phyloP scores from a whole-genome alignment of 2,329 filamentous ascomycete genomes.

The Albifimbria verrucaria region DNA sequence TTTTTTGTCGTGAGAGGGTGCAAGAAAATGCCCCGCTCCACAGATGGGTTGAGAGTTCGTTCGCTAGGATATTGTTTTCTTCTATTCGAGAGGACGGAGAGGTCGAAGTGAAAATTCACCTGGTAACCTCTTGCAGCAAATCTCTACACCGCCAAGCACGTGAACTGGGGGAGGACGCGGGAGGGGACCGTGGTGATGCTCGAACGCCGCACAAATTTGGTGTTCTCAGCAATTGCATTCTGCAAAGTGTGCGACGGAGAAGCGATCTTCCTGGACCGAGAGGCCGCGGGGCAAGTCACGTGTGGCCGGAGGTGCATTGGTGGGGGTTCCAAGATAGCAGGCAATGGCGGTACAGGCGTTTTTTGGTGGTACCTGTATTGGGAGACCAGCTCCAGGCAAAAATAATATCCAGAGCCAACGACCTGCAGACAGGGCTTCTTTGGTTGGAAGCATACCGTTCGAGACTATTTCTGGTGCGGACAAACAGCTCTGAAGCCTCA shows the following conservation, averaged over 20 bases:
- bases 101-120: no score
- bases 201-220: conserved; percentile 32
- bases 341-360: conserved; percentile 1
- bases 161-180: conserved; percentile 1
- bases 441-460: background rate
- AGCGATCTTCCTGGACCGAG: conserved; percentile 34
- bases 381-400: background rate
- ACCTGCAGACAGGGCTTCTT: background rate
- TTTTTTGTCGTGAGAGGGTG: conserved; percentile 25
- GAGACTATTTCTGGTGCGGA: background rate
- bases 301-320: conserved; percentile 19
- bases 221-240: conserved; percentile 30
- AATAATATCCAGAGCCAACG: background rate
- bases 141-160: background rate
- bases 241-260: conserved; percentile 39
- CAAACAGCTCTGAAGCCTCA: background rate
- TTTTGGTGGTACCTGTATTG: conserved; percentile 6
- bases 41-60: conserved; percentile 16
- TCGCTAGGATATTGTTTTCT: no score
- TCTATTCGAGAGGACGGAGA: no score
- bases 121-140: no score
- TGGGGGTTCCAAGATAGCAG: conserved; percentile 16
- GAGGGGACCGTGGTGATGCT: conserved; percentile 12
- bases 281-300: conserved; percentile 39
- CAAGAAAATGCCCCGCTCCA: conserved; percentile 34